Evolutionary conservation across 2,329 filamentous ascomycete genomes (phyloP).

Genomic region (Endothia cerciana): DNA sequence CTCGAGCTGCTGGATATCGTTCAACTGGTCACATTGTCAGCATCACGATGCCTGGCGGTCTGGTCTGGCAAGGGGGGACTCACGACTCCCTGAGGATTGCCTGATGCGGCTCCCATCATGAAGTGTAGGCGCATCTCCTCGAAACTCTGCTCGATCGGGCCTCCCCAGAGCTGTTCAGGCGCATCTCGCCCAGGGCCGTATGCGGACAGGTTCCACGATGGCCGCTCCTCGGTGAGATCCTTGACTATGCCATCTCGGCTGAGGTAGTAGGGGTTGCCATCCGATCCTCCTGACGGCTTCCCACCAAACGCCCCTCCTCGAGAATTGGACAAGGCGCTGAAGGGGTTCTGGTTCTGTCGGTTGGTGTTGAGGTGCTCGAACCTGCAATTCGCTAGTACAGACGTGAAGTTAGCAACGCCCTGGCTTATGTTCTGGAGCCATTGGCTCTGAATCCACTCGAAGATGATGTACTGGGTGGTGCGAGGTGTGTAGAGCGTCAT

Average conservation of each 20-base stretch:
- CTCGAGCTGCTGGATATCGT: conserved; percentile 64
- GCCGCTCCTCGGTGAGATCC: conserved; percentile 73
- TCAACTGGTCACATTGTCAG: conserved; percentile 49
- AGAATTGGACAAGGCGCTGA: conserved; percentile 44
- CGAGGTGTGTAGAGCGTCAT: background rate
- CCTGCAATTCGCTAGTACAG: conserved; percentile 6
- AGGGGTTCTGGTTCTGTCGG: conserved; percentile 35
- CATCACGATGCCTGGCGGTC: background rate
- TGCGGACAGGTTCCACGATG: conserved; percentile 83
- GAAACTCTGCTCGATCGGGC: conserved; percentile 80
- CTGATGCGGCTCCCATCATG: conserved; percentile 59
- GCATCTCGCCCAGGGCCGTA: conserved; percentile 80
- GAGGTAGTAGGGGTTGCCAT: conserved; percentile 51
- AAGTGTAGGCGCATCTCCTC: conserved; percentile 87
- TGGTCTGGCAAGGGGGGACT: conserved; percentile 31
- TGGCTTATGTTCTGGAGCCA: background rate
- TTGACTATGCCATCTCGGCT: conserved; percentile 62
- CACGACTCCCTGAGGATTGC: conserved; percentile 61
- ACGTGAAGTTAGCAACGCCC: conserved; percentile 6
- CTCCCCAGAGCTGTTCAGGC: conserved; percentile 83
- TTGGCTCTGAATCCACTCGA: background rate
- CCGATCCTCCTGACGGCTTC: conserved; percentile 23
- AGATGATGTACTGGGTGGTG: background rate
- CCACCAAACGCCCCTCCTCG: conserved; percentile 46
- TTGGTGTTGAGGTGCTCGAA: conserved; percentile 27